Evolutionary conservation across 345 rosid genomes (phyloP).

Genomic region (Fremontodendron californicum): DNA sequence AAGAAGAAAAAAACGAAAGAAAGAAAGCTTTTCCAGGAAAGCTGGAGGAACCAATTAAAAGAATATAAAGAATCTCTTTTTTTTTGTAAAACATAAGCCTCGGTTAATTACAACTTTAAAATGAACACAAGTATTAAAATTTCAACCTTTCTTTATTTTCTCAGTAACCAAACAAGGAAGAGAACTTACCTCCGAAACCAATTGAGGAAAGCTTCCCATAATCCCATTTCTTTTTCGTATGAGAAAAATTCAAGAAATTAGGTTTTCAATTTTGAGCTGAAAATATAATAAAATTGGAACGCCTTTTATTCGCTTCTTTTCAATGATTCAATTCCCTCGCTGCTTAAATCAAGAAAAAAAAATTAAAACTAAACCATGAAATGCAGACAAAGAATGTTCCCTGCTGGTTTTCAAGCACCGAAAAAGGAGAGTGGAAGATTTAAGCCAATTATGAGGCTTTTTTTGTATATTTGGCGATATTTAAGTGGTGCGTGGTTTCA

Average conservation of each 20-base stretch:
- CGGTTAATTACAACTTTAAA: neutral
- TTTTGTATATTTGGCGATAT: neutral
- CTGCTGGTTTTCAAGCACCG: neutral
- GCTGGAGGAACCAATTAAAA: neutral
- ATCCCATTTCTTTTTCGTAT: constrained; percentile 34
- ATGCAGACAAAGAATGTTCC: constrained; percentile 11
- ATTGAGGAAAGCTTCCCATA: constrained; percentile 52
- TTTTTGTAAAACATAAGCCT: neutral
- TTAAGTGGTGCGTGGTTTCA: neutral
- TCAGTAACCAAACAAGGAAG: neutral
- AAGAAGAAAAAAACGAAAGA: neutral
- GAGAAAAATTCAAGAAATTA: neutral
- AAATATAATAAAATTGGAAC: neutral
- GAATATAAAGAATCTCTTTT: neutral
- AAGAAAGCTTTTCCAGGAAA: neutral
- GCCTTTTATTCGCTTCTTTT: neutral
- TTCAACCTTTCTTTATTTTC: neutral
- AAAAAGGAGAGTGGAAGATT: neutral
- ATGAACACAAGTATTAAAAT: neutral
- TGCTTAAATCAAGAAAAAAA: constrained; percentile 11
- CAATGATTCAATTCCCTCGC: constrained; percentile 19
- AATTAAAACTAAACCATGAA: neutral
- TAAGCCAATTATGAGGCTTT: neutral
- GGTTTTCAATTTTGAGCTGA: constrained; percentile 9
- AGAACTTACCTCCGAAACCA: constrained; percentile 52